Evolutionary conservation across 23 red algal species (phyloP).

Genomic region (Agarophyton chilense): DNA sequence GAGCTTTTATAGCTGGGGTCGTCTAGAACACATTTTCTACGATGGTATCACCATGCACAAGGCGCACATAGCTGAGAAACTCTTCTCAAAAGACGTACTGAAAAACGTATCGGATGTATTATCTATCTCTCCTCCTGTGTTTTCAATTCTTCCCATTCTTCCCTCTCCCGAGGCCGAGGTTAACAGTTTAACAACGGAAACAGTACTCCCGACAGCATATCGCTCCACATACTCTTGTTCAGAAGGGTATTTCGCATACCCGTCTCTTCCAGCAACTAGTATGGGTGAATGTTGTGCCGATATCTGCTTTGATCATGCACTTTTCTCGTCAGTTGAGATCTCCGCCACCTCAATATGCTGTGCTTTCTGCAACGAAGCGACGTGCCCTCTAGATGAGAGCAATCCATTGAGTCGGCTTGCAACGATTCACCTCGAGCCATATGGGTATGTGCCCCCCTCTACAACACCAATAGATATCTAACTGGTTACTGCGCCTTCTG

Average conservation of each 20-base stretch:
- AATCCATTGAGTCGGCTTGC: constrained; percentile 16
- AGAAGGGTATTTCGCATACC: constrained; percentile 14
- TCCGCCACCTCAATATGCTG: constrained; percentile 18
- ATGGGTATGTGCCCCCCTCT: constrained; percentile 24
- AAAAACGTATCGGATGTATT: neutral
- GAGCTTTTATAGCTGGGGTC: constrained; percentile 35
- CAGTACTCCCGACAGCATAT: neutral
- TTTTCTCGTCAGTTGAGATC: constrained; percentile 7
- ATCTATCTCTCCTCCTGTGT: neutral
- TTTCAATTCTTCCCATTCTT: neutral
- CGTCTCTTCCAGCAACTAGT: neutral
- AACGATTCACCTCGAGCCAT: constrained; percentile 5
- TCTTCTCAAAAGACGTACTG: neutral
- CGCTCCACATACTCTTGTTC: constrained; percentile 9
- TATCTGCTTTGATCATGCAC: constrained; percentile 13
- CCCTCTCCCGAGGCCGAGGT: neutral
- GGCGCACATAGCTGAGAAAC: constrained; percentile 14
- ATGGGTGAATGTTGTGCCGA: constrained; percentile 29
- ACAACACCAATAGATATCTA: constrained; percentile 21
- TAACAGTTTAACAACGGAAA: neutral
- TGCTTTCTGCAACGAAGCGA: neutral
- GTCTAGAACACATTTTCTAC: constrained; percentile 35
- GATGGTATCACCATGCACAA: neutral
- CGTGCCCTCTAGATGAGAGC: constrained; percentile 5
- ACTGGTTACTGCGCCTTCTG: neutral